Evolutionary conservation across 2,329 filamentous ascomycete genomes (phyloP), one percentile per base, ranked within the genome.

Genomic region (Xylaria sp.): DNA sequence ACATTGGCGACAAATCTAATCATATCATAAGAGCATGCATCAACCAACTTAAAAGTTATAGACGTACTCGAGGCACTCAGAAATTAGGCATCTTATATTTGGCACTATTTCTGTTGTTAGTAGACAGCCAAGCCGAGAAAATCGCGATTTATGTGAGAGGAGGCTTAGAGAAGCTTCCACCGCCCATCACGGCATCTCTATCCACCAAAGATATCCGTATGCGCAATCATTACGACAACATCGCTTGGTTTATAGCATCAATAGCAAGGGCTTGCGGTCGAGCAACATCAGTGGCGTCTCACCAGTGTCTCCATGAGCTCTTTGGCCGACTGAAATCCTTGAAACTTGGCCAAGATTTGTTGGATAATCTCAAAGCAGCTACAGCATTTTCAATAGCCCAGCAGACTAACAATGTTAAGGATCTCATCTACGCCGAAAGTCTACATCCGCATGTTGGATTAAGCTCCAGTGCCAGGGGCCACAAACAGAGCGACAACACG

Each of bases 401-500:
- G 67, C 81, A 83, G 63, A 88, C 85, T 15, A 84, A 84, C 63
- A 84, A 87, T 71, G 77, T 88, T 7, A 80, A 84, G 32, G 86
- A 89, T 71, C 81, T 88, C 50, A 84, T 83, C 10, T 87, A 86
- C 73, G 87, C 86, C 2, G 87, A 89, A 72, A 81, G 77, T 37
- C 77, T 87, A 3, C 59, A 68, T 41, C 62, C 59, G 6, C 54
- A 50, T 52, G 55, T 28, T 54, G 37, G 25, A 44, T 58, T 41
- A 46, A 63, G 44, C 13, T 52, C 64, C 18, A 52, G 56, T 41
- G 32, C 60, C 46, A 63, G 46, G 18, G 65, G 37, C 23, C 60
- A 48, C 34, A 48, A 63, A 9, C 65, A 58, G 15, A 63, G 25
- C 20, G 46, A 25, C 15, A 52, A 46, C 54, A 68, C 72, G 9